A percentile compares a stretch with the other conserved stretches of the same genome.
phyloP scores from a whole-genome alignment of 1,284 basidiomycete species.

The Chalciporus piperatoides region DNA sequence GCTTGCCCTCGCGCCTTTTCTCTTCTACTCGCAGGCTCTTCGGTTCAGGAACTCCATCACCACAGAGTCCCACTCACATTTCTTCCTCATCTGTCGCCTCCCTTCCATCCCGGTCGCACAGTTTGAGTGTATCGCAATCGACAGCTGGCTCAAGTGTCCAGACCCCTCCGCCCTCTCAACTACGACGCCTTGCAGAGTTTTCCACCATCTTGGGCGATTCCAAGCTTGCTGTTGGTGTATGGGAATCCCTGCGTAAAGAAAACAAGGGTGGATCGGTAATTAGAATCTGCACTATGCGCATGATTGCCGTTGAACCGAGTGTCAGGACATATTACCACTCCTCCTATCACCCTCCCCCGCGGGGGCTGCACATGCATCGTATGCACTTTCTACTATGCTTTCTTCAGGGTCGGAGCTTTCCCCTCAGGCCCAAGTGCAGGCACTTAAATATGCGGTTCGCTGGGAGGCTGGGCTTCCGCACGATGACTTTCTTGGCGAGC shows the following conservation, averaged over 20 bases:
- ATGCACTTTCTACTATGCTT: constrained; percentile 51
- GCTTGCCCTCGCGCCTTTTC: constrained; percentile 77
- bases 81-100: constrained; percentile 44
- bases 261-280: constrained; percentile 69
- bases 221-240: constrained; percentile 79
- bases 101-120: constrained; percentile 42
- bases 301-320: constrained; percentile 11
- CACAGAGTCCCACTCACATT: constrained; percentile 41
- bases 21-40: constrained; percentile 91
- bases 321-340: constrained; percentile 70
- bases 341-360: constrained; percentile 63
- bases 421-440: constrained; percentile 59
- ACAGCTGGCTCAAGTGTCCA: constrained; percentile 30
- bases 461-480: constrained; percentile 68
- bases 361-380: constrained; percentile 53
- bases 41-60: constrained; percentile 56
- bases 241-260: constrained; percentile 85
- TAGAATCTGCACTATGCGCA: constrained; percentile 2
- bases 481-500: constrained; percentile 51
- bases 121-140: constrained; percentile 34
- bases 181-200: constrained; percentile 90
- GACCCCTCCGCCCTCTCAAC: constrained; percentile 54
- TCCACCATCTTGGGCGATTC: constrained; percentile 90
- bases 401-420: constrained; percentile 46
- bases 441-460: constrained; percentile 62